Evolutionary conservation across 2,329 filamentous ascomycete species (phyloP).

Genomic region (Colletotrichum chrysophilum): DNA sequence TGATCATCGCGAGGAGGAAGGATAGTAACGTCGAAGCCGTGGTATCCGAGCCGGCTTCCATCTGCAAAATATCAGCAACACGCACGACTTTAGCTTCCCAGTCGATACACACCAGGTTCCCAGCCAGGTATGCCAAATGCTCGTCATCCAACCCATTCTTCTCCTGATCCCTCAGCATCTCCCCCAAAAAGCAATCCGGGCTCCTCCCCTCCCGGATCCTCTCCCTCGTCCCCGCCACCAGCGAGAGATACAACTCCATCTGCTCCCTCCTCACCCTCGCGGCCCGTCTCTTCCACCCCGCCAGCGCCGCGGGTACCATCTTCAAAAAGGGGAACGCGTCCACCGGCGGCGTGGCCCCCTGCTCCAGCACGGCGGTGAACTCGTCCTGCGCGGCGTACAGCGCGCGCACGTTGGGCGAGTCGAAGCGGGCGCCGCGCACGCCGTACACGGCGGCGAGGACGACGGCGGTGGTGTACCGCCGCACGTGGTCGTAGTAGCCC

Average conservation of each 20-base stretch:
- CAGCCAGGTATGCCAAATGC: conserved; percentile 26
- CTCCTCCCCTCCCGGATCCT: neutral
- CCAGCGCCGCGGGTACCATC: neutral
- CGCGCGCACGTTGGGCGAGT: neutral
- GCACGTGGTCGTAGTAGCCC: neutral
- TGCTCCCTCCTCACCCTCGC: neutral
- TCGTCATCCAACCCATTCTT: conserved; percentile 23
- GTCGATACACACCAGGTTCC: no score
- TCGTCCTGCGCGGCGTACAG: conserved; percentile 28
- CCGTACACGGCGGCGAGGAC: neutral
- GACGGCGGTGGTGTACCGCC: neutral
- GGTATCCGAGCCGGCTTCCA: conserved; percentile 32
- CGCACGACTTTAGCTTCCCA: no score
- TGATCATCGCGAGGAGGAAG: conserved; percentile 29
- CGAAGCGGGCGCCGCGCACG: conserved; percentile 19
- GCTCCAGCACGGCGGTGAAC: conserved; percentile 28
- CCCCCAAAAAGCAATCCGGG: neutral
- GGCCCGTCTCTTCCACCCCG: neutral
- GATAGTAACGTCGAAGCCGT: conserved; percentile 19
- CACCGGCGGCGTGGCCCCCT: conserved; percentile 28
- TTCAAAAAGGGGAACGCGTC: conserved; percentile 28
- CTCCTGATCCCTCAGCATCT: neutral
- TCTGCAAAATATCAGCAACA: neutral
- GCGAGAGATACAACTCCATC: neutral
- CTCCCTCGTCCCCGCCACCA: neutral